Base-by-base conservation (phyloP, 2,329 filamentous ascomycete species). In the Coniochaeta sp. region DNA sequence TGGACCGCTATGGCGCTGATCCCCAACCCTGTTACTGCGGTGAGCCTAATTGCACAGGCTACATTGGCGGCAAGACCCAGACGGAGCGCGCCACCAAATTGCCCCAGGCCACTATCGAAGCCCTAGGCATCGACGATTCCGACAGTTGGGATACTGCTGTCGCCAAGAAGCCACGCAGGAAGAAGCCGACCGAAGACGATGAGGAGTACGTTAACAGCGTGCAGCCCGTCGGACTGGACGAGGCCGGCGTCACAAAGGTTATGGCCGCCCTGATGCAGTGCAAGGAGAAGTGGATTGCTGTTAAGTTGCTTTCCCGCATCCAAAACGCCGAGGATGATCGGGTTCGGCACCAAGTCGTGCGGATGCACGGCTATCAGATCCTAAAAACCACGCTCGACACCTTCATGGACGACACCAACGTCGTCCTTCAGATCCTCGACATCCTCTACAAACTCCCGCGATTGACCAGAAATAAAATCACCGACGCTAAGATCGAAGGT, bases 231-330 rank as follows among this genome's bases (percentile, higher is more conserved):
- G 86, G 84, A 56, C 82, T 97, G 62, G 87, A 91, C 65, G 90
- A 95, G 68, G 85, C 89, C 62, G 91, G 89, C 64, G 91, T 96
- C 63, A 91, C 89, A 68, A 96, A 96, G 76, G 91, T 97, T 73
- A 96, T 97, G 91, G 93, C 93, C 26, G 89, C 92, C 0, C 85
- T 99, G 62, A 93, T 96, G 86, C 93, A 97, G 73, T 96, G 91
- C 81, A 96, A 96, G 75, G 95, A 99, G 80, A 97, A 97, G 75
- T 99, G 95, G 95, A 97, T 99, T 73, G 92, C 91, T 2, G 92
- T 97, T 75, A 98, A 98, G 76, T 80, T 99, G 60, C 84, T 99
- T 62, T 84, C 88, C 66, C 93, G 95, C 58, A 92, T 99, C 63
- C 91, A 96, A 74, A 83, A 85, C 44, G 93, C 89, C 70, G 85